phyloP scores from a whole-genome alignment of 208 protist species.

The Strigomonas culicis region DNA sequence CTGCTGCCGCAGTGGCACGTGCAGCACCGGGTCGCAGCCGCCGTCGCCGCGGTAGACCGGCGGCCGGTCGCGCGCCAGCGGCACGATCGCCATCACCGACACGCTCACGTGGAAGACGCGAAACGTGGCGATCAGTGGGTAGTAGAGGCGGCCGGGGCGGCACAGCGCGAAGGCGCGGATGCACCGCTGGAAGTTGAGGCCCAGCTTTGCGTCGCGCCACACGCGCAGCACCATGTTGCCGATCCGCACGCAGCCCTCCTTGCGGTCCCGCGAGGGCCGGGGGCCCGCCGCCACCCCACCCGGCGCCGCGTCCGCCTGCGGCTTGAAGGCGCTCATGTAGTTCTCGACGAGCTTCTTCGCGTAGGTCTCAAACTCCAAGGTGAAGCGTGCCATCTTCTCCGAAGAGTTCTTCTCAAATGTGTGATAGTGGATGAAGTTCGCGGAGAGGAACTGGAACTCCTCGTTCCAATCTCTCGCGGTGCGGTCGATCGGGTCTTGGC shows the following conservation, averaged over 20 bases:
- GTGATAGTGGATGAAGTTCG: constrained; percentile 14
- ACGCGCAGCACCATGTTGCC: constrained; percentile 52
- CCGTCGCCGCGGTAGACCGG: constrained; percentile 36
- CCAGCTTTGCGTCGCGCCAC: constrained; percentile 44
- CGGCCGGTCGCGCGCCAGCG: constrained; percentile 25
- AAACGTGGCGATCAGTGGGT: constrained; percentile 57
- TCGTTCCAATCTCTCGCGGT: constrained; percentile 48
- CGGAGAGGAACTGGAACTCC: constrained; percentile 48
- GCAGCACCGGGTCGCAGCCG: constrained; percentile 17
- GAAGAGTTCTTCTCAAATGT: constrained; percentile 11
- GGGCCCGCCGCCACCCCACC: background rate
- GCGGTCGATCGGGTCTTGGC: constrained; percentile 22
- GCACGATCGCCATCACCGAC: constrained; percentile 40
- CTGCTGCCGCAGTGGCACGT: constrained; percentile 48
- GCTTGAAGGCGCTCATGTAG: background rate
- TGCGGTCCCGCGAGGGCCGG: background rate
- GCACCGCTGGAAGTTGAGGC: constrained; percentile 50
- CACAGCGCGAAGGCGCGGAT: constrained; percentile 33
- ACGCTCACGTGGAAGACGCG: constrained; percentile 45
- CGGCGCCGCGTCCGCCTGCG: background rate
- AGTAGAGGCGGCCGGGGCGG: constrained; percentile 20
- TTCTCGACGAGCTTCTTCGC: constrained; percentile 33
- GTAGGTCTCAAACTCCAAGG: constrained; percentile 37
- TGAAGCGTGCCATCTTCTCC: constrained; percentile 20
- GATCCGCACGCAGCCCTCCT: constrained; percentile 24